Evolutionary conservation across 1,284 basidiomycete species (phyloP).

Genomic region (Papiliotrema fonsecae): DNA sequence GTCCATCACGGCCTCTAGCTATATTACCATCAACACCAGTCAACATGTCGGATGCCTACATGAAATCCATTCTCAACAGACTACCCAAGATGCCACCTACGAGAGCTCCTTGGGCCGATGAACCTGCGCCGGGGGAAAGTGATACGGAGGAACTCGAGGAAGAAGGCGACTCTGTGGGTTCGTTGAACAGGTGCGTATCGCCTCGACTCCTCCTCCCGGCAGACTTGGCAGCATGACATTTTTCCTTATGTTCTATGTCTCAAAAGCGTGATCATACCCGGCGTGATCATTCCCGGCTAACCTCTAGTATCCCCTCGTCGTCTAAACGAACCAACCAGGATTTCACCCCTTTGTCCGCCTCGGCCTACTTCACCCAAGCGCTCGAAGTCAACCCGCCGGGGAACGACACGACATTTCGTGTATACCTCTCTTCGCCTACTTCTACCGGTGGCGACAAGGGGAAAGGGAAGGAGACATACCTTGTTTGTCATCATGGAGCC

Average conservation of each 20-base stretch:
- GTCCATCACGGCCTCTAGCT: too few relatives aligned
- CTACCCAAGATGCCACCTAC: slow-evolving; percentile 41
- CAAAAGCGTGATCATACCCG: too few relatives aligned
- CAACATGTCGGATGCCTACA: slow-evolving; percentile 43
- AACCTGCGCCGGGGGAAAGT: slow-evolving; percentile 5
- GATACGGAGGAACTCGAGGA: slow-evolving; percentile 56
- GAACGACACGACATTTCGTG: slow-evolving; percentile 62
- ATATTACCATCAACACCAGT: too few relatives aligned
- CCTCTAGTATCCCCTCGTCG: background rate
- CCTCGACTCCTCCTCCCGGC: background rate
- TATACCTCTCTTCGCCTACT: slow-evolving; percentile 62
- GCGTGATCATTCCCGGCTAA: too few relatives aligned
- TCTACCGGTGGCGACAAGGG: slow-evolving; percentile 15
- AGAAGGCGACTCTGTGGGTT: slow-evolving; percentile 58
- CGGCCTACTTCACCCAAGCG: slow-evolving; percentile 68
- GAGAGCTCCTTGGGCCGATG: slow-evolving; percentile 41
- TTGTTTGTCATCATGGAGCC: slow-evolving; percentile 92
- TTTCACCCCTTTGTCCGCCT: slow-evolving; percentile 68
- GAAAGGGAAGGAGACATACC: slow-evolving; percentile 53
- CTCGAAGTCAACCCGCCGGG: slow-evolving; percentile 63
- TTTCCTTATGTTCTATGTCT: slow-evolving; percentile 1
- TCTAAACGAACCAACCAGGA: slow-evolving; percentile 24
- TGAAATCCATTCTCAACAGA: slow-evolving; percentile 40
- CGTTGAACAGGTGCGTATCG: slow-evolving; percentile 53
- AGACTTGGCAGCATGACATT: background rate